A percentile compares a stretch with the other conserved stretches of the same genome.
Conservation (phyloP, 163 green algal genomes). For the Scenedesmus sp. region DNA sequence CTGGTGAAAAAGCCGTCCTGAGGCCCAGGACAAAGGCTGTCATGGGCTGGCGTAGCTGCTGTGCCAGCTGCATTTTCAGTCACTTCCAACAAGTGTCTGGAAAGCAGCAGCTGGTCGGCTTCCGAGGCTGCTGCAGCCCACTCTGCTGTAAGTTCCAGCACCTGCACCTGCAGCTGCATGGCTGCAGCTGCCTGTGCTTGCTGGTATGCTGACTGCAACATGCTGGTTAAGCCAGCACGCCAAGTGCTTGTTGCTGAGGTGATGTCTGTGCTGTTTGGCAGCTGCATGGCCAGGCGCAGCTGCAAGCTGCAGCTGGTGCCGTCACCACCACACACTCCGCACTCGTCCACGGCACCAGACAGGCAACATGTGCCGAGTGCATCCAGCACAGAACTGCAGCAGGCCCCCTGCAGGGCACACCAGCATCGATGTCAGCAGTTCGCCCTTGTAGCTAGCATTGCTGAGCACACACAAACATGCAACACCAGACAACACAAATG, state of each 20-base stretch:
- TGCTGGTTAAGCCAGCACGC: neutral
- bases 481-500: neutral
- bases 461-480: neutral
- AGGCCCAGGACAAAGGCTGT: neutral
- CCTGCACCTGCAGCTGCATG: neutral
- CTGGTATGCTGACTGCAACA: neutral
- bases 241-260: neutral
- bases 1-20: neutral
- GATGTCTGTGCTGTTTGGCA: slow-evolving; percentile 19
- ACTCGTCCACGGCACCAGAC: slow-evolving; percentile 76
- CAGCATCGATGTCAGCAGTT: neutral
- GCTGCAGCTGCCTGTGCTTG: neutral
- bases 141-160: neutral
- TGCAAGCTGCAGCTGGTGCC: slow-evolving; percentile 65
- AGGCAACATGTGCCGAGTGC: slow-evolving; percentile 71
- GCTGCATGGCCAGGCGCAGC: neutral
- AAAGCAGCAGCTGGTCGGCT: neutral
- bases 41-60: neutral
- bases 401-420: slow-evolving; percentile 60
- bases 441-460: neutral
- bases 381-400: slow-evolving; percentile 68
- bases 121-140: neutral
- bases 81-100: neutral
- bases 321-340: slow-evolving; percentile 81
- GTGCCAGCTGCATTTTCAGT: neutral